Base-by-base conservation (phyloP, 441 rosid species). In the Gossypium trilobum region DNA sequence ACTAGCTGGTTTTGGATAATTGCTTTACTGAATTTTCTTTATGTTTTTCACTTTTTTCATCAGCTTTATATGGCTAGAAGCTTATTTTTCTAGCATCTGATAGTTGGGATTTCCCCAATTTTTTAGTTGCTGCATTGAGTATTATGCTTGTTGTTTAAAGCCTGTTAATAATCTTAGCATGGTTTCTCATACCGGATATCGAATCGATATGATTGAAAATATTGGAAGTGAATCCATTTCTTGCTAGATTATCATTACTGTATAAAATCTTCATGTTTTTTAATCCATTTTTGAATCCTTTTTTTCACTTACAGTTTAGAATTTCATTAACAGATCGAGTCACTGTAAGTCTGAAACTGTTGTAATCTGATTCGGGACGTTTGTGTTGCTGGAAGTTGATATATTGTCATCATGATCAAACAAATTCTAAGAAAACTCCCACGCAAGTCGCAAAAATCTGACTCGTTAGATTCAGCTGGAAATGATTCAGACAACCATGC, bases 371-470 rank as follows among this genome's bases (percentile, higher is more conserved):
- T 77, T 33, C 54, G 72, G 82, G 83, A 8, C 58, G 11, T 73
- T 20, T 36, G 11, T n/a, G 55, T 68, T 77, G 75, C 81, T 73
- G 73, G 56, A 68, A 73, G 48, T 74, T 78, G 77, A 68, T 59
- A 74, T 68, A 56, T 70, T 33, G 58, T 74, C 66, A 79, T 84
- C 74, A 90, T 90, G 95, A 84, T 90, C 64, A 87, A 88, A 83
- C 95, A 90, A 82, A 83, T 90, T 64, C 80, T 90, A 9, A 87
- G 89, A 73, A 88, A 85, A 79, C 83, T 90, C 70, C 92, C 92
- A 0, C 75, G 89, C 59, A 90, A 90, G 76, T 82, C 85, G 36
- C 79, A 78, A 8, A 88, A 83, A 74, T 66, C 83, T 22, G 89
- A 84, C 19, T 31, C 80, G 22, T 58, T 78, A 14, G 88, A 88